Evolutionary conservation across 805 yeast genomes (phyloP), one percentile per base, ranked within the genome.

Genomic region (Wickerhamiella dianesei): DNA sequence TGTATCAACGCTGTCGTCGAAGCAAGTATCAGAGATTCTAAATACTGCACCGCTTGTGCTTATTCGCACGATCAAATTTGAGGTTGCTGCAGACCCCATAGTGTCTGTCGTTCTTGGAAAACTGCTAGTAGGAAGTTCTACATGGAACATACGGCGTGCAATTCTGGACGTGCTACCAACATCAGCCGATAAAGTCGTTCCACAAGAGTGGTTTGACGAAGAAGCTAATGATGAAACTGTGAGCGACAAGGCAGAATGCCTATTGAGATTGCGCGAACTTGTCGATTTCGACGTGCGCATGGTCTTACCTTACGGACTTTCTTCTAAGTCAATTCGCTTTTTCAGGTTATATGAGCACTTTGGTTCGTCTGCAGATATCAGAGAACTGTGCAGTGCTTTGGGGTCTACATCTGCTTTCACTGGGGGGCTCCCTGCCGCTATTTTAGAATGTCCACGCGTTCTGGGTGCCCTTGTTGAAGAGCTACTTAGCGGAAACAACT

Each of bases 21-120:
- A 13, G 4, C 58, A 55, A 21, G 40, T 55, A 3, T 47, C 41
- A 3, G 39, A 42, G 6, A 29, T 53, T 4, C 35, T 53, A n/a
- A n/a, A n/a, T n/a, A n/a, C n/a, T n/a, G n/a, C n/a, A n/a, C n/a
- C n/a, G n/a, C n/a, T 4, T 45, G 4, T 47, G 18, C 16, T 49
- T 18, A 32, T 47, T 3, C 36, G 20, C 12, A n/a, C 36, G 3
- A 13, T 47, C 16, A 40, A 29, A 19, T 47, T 43, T 44, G 41
- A 17, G 12, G 16, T 37, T 12, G 44, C 47, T 13, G 37, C 40
- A 4, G 12, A 9, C 3, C 40, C 43, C 6, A n/a, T 18, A 8
- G 40, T 47, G 4, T 22, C 13, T 2, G 3, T 25, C n/a, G 40
- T 13, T 3, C 39, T 47, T 8, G 17, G 14, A 14, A 12, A 35